phyloP scores from a whole-genome alignment of 1,284 basidiomycete species.

The Microbotryomycetes sp. region DNA sequence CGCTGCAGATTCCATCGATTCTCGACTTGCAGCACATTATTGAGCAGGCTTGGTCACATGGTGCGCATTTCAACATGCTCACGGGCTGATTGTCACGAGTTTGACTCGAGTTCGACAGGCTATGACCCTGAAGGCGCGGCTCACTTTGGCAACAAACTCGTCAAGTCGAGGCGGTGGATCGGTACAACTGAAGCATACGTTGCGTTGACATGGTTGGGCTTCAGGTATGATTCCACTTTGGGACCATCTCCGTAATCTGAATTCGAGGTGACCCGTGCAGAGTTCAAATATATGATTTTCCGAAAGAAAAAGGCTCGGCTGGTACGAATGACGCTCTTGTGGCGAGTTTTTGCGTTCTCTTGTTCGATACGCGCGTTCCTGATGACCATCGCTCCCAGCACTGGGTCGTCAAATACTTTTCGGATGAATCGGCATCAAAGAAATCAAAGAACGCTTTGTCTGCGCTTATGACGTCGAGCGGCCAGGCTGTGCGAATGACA shows the following conservation, averaged over 20 bases:
- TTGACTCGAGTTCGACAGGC: conserved; percentile 8
- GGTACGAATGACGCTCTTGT: conserved; percentile 17
- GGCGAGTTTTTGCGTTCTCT: conserved; percentile 4
- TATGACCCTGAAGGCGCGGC: conserved; percentile 31
- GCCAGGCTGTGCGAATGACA: conserved; percentile 1
- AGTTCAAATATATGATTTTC: conserved; percentile 33
- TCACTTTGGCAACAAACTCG: conserved; percentile 31
- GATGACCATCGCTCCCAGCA: background rate
- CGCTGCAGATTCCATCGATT: conserved; percentile 30
- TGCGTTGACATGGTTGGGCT: conserved; percentile 31
- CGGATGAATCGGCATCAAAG: background rate
- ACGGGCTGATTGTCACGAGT: background rate
- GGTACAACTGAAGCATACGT: conserved; percentile 37
- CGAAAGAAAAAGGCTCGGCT: conserved; percentile 9
- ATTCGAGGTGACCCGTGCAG: conserved; percentile 2
- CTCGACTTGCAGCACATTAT: conserved; percentile 29
- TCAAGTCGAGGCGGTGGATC: conserved; percentile 34
- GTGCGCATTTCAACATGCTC: background rate
- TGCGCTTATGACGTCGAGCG: conserved; percentile 10
- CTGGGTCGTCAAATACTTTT: conserved; percentile 33
- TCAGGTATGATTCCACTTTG: conserved; percentile 18
- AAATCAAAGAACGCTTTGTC: conserved; percentile 12
- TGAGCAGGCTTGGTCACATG: conserved; percentile 33
- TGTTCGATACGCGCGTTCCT: background rate
- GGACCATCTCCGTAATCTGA: background rate